These are phyloP conservation scores for Pythium phragmitis DNA, from an alignment of 352 stramenopile species.

Conservation along the genomic window DNA sequence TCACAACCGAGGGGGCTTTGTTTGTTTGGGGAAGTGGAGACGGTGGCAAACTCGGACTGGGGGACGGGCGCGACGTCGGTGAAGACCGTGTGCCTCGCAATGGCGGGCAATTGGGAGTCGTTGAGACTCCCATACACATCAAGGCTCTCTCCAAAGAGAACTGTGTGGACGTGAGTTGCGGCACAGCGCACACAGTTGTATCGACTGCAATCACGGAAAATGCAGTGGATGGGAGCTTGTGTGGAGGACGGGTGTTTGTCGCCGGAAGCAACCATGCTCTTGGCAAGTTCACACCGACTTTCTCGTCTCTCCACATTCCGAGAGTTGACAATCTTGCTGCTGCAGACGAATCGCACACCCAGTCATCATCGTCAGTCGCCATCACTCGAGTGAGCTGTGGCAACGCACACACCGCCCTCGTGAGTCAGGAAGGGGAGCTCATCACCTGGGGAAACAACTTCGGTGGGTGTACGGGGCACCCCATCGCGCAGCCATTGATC, in stretches of 20 bases:
- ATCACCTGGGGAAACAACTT: constrained; percentile 79
- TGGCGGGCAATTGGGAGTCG: constrained; percentile 40
- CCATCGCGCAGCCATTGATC: constrained; percentile 34
- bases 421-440: constrained; percentile 62
- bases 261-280: constrained; percentile 68
- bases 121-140: constrained; percentile 45
- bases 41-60: constrained; percentile 67
- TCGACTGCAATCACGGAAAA: constrained; percentile 32
- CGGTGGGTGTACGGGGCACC: constrained; percentile 62
- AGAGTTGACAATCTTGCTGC: neutral
- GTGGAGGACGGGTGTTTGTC: constrained; percentile 50
- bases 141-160: constrained; percentile 37
- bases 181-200: constrained; percentile 58
- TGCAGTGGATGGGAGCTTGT: constrained; percentile 4
- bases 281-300: constrained; percentile 57
- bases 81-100: constrained; percentile 61
- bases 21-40: constrained; percentile 79
- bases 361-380: constrained; percentile 13
- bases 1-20: constrained; percentile 54
- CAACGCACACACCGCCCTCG: constrained; percentile 60
- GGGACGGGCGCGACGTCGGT: constrained; percentile 59
- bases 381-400: constrained; percentile 60
- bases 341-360: neutral
- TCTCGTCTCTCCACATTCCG: constrained; percentile 35
- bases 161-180: constrained; percentile 70